phyloP scores from a whole-genome alignment of 108 stramenopile species.

The Poteriospumella lacustris region DNA sequence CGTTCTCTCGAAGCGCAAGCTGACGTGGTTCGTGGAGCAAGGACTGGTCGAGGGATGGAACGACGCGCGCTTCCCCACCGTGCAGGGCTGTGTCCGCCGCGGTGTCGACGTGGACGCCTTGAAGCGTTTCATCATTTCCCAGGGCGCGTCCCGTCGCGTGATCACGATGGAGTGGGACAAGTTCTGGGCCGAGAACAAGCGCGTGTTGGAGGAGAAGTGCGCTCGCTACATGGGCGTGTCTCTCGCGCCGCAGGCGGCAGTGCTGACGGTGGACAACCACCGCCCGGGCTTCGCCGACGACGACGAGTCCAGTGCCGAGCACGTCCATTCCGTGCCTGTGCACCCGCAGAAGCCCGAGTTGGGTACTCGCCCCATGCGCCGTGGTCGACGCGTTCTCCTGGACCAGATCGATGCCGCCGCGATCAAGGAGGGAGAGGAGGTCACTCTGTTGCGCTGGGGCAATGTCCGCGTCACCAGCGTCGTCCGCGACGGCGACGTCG shows the following conservation, averaged over 20 bases:
- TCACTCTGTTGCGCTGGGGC: slow-evolving; percentile 89
- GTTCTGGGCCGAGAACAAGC: slow-evolving; percentile 97
- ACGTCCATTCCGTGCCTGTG: background rate
- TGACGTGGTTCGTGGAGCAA: slow-evolving; percentile 96
- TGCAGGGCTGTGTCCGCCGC: slow-evolving; percentile 51
- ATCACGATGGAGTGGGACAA: slow-evolving; percentile 96
- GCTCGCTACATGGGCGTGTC: slow-evolving; percentile 91
- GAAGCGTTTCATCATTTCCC: slow-evolving; percentile 67
- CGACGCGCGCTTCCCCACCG: slow-evolving; percentile 96
- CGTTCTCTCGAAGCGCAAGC: slow-evolving; percentile 89
- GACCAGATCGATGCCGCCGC: slow-evolving; percentile 81
- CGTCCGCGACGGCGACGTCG: slow-evolving; percentile 61
- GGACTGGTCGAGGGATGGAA: slow-evolving; percentile 90
- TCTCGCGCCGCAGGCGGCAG: slow-evolving; percentile 55
- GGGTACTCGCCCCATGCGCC: slow-evolving; percentile 56
- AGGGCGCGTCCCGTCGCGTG: slow-evolving; percentile 66
- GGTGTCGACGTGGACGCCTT: slow-evolving; percentile 82
- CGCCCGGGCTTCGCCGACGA: too few relatives aligned
- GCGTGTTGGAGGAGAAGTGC: slow-evolving; percentile 79
- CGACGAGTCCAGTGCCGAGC: background rate
- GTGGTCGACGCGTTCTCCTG: slow-evolving; percentile 63
- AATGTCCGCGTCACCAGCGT: slow-evolving; percentile 57
- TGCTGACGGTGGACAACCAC: slow-evolving; percentile 67
- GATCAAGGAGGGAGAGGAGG: slow-evolving; percentile 45
- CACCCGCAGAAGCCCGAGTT: slow-evolving; percentile 29